Evolutionary conservation across 2,329 filamentous ascomycete genomes (phyloP), one percentile per base, ranked within the genome.

Genomic region (Monosporascus sp.): DNA sequence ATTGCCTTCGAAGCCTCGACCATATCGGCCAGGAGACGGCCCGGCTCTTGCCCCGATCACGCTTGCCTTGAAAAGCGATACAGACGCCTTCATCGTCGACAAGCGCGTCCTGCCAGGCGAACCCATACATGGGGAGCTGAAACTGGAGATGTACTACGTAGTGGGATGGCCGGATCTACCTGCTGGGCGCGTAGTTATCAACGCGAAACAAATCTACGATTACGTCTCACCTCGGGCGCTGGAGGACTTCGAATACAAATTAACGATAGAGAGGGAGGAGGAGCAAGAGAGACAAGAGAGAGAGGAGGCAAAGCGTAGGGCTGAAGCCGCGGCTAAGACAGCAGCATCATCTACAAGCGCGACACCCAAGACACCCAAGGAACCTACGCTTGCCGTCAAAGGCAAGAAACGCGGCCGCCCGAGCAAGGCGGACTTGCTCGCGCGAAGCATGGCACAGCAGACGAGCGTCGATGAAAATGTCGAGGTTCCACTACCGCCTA

Each of bases 141-240:
- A 65, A 59, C 1, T 76, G 46, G 69, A 77, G 7, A 71, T 83
- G 55, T 74, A 74, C 48, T 82, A 85, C 53, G 67, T 80, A 2
- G 71, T 86, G 5, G 76, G 76, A 6, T 83, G 80, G 75, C 72
- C 68, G 24, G 80, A 83, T 54, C 63, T 77, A 1, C 79, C 79
- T 0, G 72, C 73, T 0, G 79, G 76, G 39, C 71, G 74, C 18
- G 65, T 77, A 47, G 60, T 75, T 3, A 69, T 84, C 2, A 74
- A 58, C 61, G 76, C 60, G 70, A 74, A 70, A 51, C 72, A 67
- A 54, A 72, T 83, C 6, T 70, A 79, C 14, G 76, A 85, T 34
- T 85, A 83, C 56, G 81, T 86, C 7, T 84, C 82, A 0, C 77
- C 78, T 2, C 69, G 72, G 11, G 74, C 72, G 9, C 59, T 84